phyloP scores from a whole-genome alignment of 202 grass and related monocot genomes.

The Zoysia matrella region DNA sequence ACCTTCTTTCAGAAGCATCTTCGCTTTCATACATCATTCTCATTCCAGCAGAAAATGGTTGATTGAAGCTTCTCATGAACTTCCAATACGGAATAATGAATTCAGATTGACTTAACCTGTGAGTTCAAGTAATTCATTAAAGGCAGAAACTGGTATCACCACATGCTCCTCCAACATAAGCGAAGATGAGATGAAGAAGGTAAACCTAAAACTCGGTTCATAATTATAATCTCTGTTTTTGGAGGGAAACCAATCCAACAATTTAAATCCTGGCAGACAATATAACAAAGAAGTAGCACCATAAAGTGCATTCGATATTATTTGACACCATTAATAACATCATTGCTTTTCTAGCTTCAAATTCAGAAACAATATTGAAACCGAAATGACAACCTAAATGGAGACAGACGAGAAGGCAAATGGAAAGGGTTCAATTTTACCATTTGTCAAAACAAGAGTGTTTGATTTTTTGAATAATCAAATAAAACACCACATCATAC shows the following conservation, averaged over 20 bases:
- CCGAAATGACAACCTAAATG: no score
- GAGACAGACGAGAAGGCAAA: background rate
- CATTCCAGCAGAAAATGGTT: constrained; percentile 76
- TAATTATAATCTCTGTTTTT: background rate
- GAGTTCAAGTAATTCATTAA: background rate
- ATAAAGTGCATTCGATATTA: no score
- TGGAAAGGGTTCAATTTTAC: background rate
- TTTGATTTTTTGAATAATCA: background rate
- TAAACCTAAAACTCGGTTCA: background rate
- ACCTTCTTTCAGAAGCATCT: constrained; percentile 93
- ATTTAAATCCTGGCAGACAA: no score
- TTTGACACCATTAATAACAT: no score
- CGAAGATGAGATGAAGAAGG: no score
- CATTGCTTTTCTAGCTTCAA: no score
- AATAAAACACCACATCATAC: background rate
- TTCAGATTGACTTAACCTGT: constrained; percentile 75
- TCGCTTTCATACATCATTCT: constrained; percentile 94
- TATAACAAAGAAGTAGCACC: no score
- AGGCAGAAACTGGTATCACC: no score
- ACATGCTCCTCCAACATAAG: no score
- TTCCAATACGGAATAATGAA: constrained; percentile 95
- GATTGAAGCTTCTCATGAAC: constrained; percentile 74
- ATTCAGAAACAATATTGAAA: no score
- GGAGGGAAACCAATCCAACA: no score
- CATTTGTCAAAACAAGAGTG: no score